Evolutionary conservation across 805 yeast species (phyloP), one percentile per base, ranked within the genome.

Genomic region (Debaryomyces maramus): DNA sequence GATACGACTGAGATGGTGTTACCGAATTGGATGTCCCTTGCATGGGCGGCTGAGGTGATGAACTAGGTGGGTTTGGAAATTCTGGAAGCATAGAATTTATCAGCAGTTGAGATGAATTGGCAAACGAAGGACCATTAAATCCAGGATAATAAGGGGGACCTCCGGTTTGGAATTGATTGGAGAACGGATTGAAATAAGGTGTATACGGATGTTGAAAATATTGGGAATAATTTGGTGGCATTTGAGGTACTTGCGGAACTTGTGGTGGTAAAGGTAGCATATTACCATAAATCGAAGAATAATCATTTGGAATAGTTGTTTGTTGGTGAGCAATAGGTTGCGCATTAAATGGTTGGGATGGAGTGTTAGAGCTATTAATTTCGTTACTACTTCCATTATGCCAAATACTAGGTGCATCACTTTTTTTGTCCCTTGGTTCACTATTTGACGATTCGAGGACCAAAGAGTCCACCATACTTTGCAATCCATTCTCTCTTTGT

Each of bases 381-480:
- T 32, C 30, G 34, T 28, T 28, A 28, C 18, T 27, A 6, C 35
- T 30, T 28, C 38, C 36, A 24, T 24, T 24, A 13, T 24, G 11
- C 42, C 37, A 34, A 14, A 39, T 33, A 34, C 27, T 33, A 11
- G 30, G 35, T 3, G 32, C 15, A 13, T 24, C n/a, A 15, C 19
- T 13, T 14, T 15, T 13, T 5, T 20, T 24, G 11, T 23, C 22
- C 37, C 33, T 30, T 13, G 45, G 16, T 10, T 39, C 34, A 20
- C 32, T 11, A 13, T 22, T 34, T 32, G 36, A 21, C 24, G 34
- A 18, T 28, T 44, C 50, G 16, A 36, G 43, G 23, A 52, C 50
- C 11, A 51, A 40, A 3, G 49, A 45, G 17, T 53, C 53, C 6
- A 53, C 58, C 56, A 52, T 52, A 4, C 32, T 43, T 34, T 51